Evolutionary conservation across 768 basidiomycete species (phyloP), one percentile per base, ranked within the genome.

Genomic region (Brasilioporus rufonigricans): DNA sequence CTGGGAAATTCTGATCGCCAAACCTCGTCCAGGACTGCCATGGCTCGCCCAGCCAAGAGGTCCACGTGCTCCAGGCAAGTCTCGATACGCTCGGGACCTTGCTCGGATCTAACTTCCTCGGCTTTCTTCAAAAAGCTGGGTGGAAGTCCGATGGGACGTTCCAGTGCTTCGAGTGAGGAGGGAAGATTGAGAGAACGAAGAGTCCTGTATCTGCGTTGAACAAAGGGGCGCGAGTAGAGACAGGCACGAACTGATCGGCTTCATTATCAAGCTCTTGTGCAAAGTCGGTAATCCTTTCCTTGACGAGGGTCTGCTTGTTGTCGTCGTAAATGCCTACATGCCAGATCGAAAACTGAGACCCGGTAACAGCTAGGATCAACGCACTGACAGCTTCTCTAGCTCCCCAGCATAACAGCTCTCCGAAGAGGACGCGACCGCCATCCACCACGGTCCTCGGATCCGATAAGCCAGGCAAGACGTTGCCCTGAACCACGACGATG

Each of bases 71-170:
- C 83, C 35, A 97, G 76, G 31, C 85, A 82, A 12, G 80, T 77
- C 61, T 86, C 83, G 13, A 98, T 85, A 27, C 82, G 80, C 4
- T 79, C 74, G 0, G 86, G 83, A 0, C 95, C 95, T 60, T 92
- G 81, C 50, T 89, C 88, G 0, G 81, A 71, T 38, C 90, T 80
- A 2, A 98, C 83, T 68, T 96, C 88, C 64, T 91, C 88, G 0
- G 92, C 89, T 70, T 91, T 93, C 49, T 81, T 83, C 47, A 98
- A 70, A 23, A 98, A 72, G 58, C 92, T 92, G 0, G 93, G 89
- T 8, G 96, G 96, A 16, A 98, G 77, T 18, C 93, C 92, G 23
- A 92, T 80, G 1, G 91, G 91, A 24, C 86, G 80, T 64, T 96
- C 93, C 3, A 97, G 74, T 1, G 92, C 93, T 63, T 98, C 93